phyloP scores from a whole-genome alignment of 2,329 filamentous ascomycete genomes.

The Monosporascus sp. region DNA sequence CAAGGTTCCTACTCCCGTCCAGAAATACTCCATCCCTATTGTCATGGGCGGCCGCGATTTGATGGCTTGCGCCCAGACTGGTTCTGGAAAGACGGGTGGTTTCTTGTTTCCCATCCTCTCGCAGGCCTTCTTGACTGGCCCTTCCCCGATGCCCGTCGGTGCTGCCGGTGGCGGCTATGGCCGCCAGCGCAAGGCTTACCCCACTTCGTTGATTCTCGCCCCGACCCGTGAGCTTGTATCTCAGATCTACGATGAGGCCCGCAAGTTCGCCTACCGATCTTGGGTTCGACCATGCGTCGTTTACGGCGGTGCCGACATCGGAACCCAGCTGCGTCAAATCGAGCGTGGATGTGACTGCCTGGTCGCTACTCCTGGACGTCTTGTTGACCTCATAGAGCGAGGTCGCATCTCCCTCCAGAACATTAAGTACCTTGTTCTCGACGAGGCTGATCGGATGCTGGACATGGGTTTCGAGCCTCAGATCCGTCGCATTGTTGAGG shows the following conservation, averaged over 20 bases:
- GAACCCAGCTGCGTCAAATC: slow-evolving; percentile 95
- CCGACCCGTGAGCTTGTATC: slow-evolving; percentile 98
- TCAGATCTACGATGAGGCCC: slow-evolving; percentile 95
- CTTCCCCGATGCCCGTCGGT: slow-evolving; percentile 61
- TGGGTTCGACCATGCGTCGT: slow-evolving; percentile 99
- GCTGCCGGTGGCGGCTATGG: slow-evolving; percentile 69
- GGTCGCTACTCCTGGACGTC: slow-evolving; percentile 92
- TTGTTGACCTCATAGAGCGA: slow-evolving; percentile 97
- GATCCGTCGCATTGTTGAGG: slow-evolving; percentile 96
- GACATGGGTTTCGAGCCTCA: slow-evolving; percentile 99
- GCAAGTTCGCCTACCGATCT: slow-evolving; percentile 97
- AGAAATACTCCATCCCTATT: slow-evolving; percentile 99
- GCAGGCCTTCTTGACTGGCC: slow-evolving; percentile 90
- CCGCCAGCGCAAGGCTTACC: slow-evolving; percentile 96
- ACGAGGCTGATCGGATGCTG: slow-evolving; percentile 99
- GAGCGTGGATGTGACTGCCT: slow-evolving; percentile 95
- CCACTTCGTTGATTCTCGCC: slow-evolving; percentile 90
- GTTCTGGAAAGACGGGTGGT: slow-evolving; percentile 99
- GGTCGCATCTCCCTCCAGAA: slow-evolving; percentile 95
- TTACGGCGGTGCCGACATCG: slow-evolving; percentile 98
- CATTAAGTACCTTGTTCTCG: slow-evolving; percentile 98
- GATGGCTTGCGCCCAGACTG: slow-evolving; percentile 99
- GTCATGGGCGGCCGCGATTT: slow-evolving; percentile 96
- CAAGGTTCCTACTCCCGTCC: slow-evolving; percentile 92
- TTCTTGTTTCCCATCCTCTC: slow-evolving; percentile 99